Conservation (phyloP, 2,329 filamentous ascomycete genomes). For the Epichloe sylvatica region DNA sequence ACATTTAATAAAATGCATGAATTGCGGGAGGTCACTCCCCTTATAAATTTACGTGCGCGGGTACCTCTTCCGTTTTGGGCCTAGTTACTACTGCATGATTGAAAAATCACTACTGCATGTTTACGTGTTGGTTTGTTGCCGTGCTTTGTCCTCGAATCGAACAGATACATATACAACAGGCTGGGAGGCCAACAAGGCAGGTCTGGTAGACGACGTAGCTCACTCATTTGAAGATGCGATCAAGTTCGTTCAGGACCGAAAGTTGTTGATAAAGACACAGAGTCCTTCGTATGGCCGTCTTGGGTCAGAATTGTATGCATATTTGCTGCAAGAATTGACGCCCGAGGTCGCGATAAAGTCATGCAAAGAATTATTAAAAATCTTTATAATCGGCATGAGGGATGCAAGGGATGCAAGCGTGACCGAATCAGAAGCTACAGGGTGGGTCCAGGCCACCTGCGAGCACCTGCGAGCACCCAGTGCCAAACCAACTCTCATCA, state of each 20-base stretch:
- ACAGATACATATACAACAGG: conserved; percentile 46
- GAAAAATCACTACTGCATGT: too few relatives aligned
- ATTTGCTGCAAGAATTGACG: conserved; percentile 45
- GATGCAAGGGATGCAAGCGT: too few relatives aligned
- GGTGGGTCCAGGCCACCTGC: too few relatives aligned
- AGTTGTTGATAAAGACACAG: conserved; percentile 46
- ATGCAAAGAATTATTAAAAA: conserved; percentile 18
- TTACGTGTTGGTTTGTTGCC: conserved; percentile 70
- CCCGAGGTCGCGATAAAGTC: conserved; percentile 34
- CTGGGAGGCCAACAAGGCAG: conserved; percentile 46
- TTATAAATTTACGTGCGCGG: too few relatives aligned
- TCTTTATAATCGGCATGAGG: background rate
- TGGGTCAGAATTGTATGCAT: conserved; percentile 65
- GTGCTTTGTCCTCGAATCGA: conserved; percentile 69
- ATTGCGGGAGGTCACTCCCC: too few relatives aligned
- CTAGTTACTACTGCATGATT: too few relatives aligned
- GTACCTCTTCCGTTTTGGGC: too few relatives aligned
- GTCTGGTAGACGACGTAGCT: conserved; percentile 54
- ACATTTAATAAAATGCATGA: too few relatives aligned
- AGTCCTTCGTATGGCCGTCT: conserved; percentile 54
- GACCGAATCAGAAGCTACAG: too few relatives aligned
- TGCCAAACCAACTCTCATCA: background rate
- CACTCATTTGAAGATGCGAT: conserved; percentile 42
- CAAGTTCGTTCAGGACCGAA: conserved; percentile 42
- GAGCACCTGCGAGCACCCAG: too few relatives aligned